A percentile compares a stretch with the other conserved stretches of the same genome.
Evolutionary conservation across 2,329 filamentous ascomycete genomes (phyloP).

Genomic region (Colletotrichum noveboracense): DNA sequence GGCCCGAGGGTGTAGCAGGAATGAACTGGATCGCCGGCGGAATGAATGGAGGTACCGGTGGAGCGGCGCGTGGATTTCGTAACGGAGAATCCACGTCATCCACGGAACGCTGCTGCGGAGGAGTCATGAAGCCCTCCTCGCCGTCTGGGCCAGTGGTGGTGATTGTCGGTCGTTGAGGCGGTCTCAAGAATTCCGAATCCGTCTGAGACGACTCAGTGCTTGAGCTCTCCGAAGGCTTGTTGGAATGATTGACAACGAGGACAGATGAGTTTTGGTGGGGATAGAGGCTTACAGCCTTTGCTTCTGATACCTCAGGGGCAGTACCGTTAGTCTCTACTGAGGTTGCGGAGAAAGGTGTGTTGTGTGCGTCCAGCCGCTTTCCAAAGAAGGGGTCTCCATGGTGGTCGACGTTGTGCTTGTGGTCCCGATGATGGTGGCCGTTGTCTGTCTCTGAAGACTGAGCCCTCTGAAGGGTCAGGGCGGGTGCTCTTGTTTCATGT

Average conservation of each 20-base stretch:
- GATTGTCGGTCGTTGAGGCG: slow-evolving; percentile 38
- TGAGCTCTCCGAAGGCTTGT: slow-evolving; percentile 52
- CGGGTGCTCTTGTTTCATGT: slow-evolving; percentile 29
- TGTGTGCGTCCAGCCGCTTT: slow-evolving; percentile 58
- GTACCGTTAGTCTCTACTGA: slow-evolving; percentile 68
- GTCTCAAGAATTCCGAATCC: slow-evolving; percentile 26
- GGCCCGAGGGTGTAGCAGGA: slow-evolving; percentile 65
- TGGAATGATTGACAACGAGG: slow-evolving; percentile 62
- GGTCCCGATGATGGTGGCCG: slow-evolving; percentile 27
- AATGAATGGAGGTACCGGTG: slow-evolving; percentile 55
- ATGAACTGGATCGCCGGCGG: slow-evolving; percentile 63
- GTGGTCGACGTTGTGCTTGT: slow-evolving; percentile 49
- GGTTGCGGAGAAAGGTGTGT: slow-evolving; percentile 66
- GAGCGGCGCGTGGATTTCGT: slow-evolving; percentile 61
- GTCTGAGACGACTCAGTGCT: slow-evolving; percentile 40
- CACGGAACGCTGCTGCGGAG: slow-evolving; percentile 52
- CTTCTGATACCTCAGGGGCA: slow-evolving; percentile 68
- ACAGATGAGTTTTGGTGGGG: slow-evolving; percentile 70
- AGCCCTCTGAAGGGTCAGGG: slow-evolving; percentile 33
- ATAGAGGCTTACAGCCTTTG: slow-evolving; percentile 65
- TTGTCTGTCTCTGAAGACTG: slow-evolving; percentile 40
- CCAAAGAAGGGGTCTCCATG: slow-evolving; percentile 60
- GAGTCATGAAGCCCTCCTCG: slow-evolving; percentile 54
- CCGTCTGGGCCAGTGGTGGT: slow-evolving; percentile 43
- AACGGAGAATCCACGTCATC: slow-evolving; percentile 66